These are phyloP conservation scores for Dipsacomyces acuminosporus DNA, from an alignment of 371 early-diverging fungal species.

Conservation along the genomic window DNA sequence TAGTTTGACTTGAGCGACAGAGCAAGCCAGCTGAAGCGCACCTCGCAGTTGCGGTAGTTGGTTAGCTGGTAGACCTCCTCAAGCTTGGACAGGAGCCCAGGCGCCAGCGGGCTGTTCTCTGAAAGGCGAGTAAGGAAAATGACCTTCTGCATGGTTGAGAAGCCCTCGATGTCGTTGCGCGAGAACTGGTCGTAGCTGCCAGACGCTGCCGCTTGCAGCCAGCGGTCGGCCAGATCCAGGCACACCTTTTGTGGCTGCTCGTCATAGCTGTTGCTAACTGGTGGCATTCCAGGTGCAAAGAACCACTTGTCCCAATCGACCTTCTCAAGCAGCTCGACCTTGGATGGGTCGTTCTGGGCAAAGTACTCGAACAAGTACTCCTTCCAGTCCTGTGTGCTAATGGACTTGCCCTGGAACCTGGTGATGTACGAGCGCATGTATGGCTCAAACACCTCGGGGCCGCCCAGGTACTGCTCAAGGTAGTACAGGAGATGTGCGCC, in stretches of 20 bases:
- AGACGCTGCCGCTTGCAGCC: conserved; percentile 59
- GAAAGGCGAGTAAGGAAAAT: conserved; percentile 80
- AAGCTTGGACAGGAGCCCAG: conserved; percentile 59
- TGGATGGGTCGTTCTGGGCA: conserved; percentile 57
- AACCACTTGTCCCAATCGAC: conserved; percentile 93
- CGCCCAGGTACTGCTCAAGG: conserved; percentile 84
- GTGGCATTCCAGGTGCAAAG: conserved; percentile 81
- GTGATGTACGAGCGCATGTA: conserved; percentile 81
- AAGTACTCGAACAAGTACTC: conserved; percentile 69
- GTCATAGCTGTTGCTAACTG: conserved; percentile 81
- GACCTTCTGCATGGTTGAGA: conserved; percentile 72
- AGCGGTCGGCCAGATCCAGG: conserved; percentile 70
- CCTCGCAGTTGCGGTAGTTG: conserved; percentile 72
- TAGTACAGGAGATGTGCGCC: conserved; percentile 92
- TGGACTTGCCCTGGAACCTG: conserved; percentile 79
- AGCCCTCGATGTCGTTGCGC: conserved; percentile 56
- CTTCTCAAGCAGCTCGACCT: conserved; percentile 59
- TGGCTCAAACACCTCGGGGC: conserved; percentile 73
- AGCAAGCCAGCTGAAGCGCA: conserved; percentile 82
- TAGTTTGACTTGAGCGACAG: conserved; percentile 74
- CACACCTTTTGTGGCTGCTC: conserved; percentile 77
- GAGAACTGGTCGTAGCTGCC: conserved; percentile 54
- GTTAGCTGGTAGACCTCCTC: conserved; percentile 71
- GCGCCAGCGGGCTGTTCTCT: conserved; percentile 63
- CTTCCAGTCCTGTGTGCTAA: conserved; percentile 86